Evolutionary conservation across 2,329 filamentous ascomycete genomes (phyloP), one percentile per base, ranked within the genome.

Genomic region (Calonectria montana): DNA sequence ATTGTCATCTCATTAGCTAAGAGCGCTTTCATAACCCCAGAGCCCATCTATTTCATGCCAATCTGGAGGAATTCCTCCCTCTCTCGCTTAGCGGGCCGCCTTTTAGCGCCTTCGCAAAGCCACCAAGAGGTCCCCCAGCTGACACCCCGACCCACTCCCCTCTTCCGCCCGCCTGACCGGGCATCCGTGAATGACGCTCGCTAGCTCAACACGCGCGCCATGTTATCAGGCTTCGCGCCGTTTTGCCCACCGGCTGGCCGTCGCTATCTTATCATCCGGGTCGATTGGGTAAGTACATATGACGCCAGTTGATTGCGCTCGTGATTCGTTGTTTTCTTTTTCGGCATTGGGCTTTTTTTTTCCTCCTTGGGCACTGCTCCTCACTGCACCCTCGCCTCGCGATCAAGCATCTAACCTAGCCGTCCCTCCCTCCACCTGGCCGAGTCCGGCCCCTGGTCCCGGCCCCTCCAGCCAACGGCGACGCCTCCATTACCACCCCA

Each of bases 401-500:
- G 59, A 50, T 41, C 4, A 31, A 62, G 41, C 41, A 2, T 35
- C 23, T 10, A 23, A 21, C 21, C n/a, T 12, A 10, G 21, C 29
- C 50, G 6, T 13, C 9, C 53, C 53, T 35, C 8, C 31, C 23
- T 25, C 48, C 50, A 21, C 53, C 35, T 13, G 37, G 12, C 53
- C 53, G 53, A 57, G n/a, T 23, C 31, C 53, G 59, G 48, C 64
- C 65, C 47, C 35, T 53, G n/a, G 39, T 39, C 27, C 35, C 59
- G n/a, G 39, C 43, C 27, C 16, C 47, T 29, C 47, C 57, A 61
- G 53, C 61, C 65, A 64, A 53, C 57, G 61, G 59, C 43, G 68
- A 66, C 75, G 55, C 74, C 74, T 78, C 76, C 67, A 67, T 71
- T 71, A 66, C 67, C 47, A 64, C 57, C 69, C 66, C 64, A 57